These are phyloP conservation scores for Talaromyces sp. DNA, from an alignment of 2,329 filamentous ascomycete species.

Conservation along the genomic window DNA sequence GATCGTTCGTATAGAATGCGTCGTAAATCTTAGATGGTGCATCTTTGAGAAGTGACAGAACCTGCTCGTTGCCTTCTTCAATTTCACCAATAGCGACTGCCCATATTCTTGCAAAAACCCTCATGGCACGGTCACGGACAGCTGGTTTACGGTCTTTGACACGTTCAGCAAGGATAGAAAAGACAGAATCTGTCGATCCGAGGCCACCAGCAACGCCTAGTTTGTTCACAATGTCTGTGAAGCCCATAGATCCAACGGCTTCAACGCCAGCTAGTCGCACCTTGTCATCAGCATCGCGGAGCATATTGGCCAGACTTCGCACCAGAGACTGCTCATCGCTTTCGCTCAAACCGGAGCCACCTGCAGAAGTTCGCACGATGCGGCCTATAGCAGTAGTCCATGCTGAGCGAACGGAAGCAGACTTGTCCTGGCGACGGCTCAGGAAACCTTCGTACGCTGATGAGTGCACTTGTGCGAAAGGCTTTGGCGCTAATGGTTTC, in stretches of 20 bases:
- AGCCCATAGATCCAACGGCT: conserved; percentile 75
- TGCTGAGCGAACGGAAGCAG: conserved; percentile 72
- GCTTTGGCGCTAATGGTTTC: conserved; percentile 80
- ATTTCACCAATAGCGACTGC: conserved; percentile 89
- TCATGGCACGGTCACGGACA: conserved; percentile 85
- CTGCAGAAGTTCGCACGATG: conserved; percentile 87
- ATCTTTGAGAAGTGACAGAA: conserved; percentile 71
- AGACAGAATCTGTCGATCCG: conserved; percentile 71
- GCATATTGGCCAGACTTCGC: conserved; percentile 71
- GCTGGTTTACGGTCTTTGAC: conserved; percentile 80
- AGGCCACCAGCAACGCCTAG: conserved; percentile 75
- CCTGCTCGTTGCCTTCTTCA: conserved; percentile 73
- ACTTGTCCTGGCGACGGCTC: conserved; percentile 82
- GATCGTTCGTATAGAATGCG: conserved; percentile 85
- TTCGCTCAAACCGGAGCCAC: conserved; percentile 80
- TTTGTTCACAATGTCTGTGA: conserved; percentile 77
- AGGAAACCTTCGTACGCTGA: conserved; percentile 81
- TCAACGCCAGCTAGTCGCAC: conserved; percentile 88
- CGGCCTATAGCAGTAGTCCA: conserved; percentile 84
- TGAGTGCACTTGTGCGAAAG: conserved; percentile 80
- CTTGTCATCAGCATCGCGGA: conserved; percentile 85
- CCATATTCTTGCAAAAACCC: conserved; percentile 81
- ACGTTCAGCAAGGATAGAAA: conserved; percentile 79
- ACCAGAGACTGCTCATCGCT: conserved; percentile 78
- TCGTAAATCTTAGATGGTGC: conserved; percentile 85